Percentiles rank a stretch among this genome's conserved stretches.
These are phyloP conservation scores for Dentiscutata heterogama DNA, from an alignment of 371 early-diverging fungal genomes.

Conservation along the genomic window DNA sequence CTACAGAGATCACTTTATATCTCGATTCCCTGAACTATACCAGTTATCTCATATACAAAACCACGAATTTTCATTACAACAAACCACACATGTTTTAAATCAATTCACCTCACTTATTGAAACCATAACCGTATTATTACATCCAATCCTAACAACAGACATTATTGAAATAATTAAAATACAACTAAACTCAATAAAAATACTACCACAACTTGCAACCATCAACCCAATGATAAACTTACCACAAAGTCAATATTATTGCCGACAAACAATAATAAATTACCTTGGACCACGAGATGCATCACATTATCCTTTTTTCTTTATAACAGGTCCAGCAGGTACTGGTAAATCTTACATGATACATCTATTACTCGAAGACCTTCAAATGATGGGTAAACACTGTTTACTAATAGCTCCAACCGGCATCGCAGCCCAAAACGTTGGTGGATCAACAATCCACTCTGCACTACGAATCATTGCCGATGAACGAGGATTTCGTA, in stretches of 20 bases:
- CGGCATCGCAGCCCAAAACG: no score
- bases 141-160: background rate
- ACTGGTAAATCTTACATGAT: no score
- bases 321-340: no score
- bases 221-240: background rate
- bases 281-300: background rate
- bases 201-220: background rate
- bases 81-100: background rate
- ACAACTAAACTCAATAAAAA: conserved; percentile 11
- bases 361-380: background rate
- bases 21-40: background rate
- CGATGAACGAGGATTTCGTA: background rate
- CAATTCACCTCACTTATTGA: background rate
- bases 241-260: background rate
- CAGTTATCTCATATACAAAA: background rate
- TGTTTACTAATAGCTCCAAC: background rate
- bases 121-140: background rate
- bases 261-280: background rate
- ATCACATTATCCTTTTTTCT: background rate
- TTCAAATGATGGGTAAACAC: background rate
- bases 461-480: background rate
- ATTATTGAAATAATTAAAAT: background rate
- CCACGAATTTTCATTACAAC: background rate
- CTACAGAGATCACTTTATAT: background rate
- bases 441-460: background rate